Conservation (phyloP, 129 eudicot species). For the Tanacetum coccineum region DNA sequence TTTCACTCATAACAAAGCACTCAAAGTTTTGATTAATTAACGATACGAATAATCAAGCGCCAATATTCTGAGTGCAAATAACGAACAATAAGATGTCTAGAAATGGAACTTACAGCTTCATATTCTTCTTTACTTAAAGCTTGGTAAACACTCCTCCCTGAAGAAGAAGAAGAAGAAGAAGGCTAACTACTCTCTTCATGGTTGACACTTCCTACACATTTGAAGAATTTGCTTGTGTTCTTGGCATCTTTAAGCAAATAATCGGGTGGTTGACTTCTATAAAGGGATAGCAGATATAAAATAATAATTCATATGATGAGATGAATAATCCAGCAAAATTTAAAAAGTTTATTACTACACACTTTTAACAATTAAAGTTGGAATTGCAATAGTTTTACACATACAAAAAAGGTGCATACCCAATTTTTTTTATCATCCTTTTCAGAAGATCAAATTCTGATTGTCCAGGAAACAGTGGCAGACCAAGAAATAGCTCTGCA, state of each 20-base stretch:
- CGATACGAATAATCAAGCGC: background rate
- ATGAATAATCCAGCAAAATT: background rate
- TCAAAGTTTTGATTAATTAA: background rate
- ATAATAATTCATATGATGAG: background rate
- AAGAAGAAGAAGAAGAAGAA: no score
- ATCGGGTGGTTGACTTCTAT: constrained; percentile 96
- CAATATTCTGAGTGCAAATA: background rate
- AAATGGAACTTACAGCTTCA: constrained; percentile 63
- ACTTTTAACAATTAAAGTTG: no score
- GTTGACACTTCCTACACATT: constrained; percentile 58
- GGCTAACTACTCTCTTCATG: constrained; percentile 49
- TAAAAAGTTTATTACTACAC: no score
- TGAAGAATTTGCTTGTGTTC: constrained; percentile 87
- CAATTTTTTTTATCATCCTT: constrained; percentile 87
- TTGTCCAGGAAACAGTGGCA: constrained; percentile 90
- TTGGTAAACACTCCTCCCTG: constrained; percentile 63
- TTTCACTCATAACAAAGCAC: background rate
- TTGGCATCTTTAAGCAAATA: constrained; percentile 83
- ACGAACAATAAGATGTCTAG: background rate
- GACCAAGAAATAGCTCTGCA: constrained; percentile 89
- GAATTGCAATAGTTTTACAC: no score
- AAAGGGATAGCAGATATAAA: constrained; percentile 21
- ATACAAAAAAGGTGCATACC: constrained; percentile 41
- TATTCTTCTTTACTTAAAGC: constrained; percentile 85
- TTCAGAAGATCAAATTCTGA: constrained; percentile 89